Evolutionary conservation across 2,329 filamentous ascomycete genomes (phyloP).

Genomic region (Paraphaeosphaeria minitans): DNA sequence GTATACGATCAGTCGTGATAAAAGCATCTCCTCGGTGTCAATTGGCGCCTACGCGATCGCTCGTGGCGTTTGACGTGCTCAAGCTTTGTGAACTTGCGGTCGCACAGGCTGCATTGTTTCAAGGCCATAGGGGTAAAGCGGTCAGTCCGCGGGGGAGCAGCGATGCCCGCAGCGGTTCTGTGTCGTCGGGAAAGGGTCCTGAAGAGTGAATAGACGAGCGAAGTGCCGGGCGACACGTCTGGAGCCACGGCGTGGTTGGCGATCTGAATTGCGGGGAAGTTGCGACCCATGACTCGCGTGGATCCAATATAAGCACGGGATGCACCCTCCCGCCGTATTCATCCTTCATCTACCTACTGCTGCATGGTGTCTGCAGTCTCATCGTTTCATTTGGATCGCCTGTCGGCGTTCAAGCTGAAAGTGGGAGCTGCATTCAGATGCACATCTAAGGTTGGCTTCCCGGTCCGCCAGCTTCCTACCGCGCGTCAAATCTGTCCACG

Average conservation of each 20-base stretch:
- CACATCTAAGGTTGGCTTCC: neutral
- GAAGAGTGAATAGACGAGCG: conserved; percentile 18
- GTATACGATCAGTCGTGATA: conserved; percentile 24
- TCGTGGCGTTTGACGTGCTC: conserved; percentile 62
- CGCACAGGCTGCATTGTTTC: conserved; percentile 53
- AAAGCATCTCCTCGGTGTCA: conserved; percentile 11
- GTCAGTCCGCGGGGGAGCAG: conserved; percentile 9
- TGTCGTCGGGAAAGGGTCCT: conserved; percentile 16
- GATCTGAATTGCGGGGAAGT: conserved; percentile 37
- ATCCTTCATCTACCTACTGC: conserved; percentile 34
- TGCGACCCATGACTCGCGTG: conserved; percentile 37
- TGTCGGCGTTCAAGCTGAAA: conserved; percentile 12
- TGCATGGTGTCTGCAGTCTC: conserved; percentile 30
- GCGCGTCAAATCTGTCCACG: neutral
- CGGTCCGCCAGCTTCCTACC: neutral
- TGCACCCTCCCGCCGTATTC: conserved; percentile 26
- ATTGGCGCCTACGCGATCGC: conserved; percentile 55
- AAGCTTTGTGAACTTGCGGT: conserved; percentile 61
- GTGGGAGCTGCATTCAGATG: neutral
- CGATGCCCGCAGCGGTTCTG: conserved; percentile 10
- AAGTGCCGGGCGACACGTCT: conserved; percentile 23
- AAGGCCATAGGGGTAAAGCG: conserved; percentile 36
- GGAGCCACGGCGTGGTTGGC: conserved; percentile 18
- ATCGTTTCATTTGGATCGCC: conserved; percentile 28
- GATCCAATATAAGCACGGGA: conserved; percentile 33